Percentiles rank a stretch among this genome's conserved stretches.
phyloP scores from a whole-genome alignment of 768 basidiomycete genomes.

The Tricholoma matsutake region DNA sequence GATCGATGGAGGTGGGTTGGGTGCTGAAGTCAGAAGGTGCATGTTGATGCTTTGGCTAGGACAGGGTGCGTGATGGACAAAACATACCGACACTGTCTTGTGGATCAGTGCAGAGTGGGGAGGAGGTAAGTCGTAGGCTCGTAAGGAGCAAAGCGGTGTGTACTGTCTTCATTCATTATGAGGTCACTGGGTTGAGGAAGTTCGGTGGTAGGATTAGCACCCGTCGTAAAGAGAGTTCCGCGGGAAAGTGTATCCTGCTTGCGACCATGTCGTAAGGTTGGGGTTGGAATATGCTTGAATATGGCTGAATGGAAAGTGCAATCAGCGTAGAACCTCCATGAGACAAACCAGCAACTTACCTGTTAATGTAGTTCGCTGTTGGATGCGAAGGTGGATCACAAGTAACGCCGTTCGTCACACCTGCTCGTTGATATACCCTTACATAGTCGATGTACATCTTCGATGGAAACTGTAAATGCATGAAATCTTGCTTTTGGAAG shows the following conservation, averaged over 20 bases:
- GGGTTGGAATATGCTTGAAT: slow-evolving; percentile 65
- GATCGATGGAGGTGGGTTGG: neutral
- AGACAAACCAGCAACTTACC: slow-evolving; percentile 33
- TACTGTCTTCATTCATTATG: slow-evolving; percentile 9
- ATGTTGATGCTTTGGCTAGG: neutral
- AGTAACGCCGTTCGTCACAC: slow-evolving; percentile 61
- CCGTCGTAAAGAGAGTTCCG: slow-evolving; percentile 52
- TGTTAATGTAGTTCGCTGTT: slow-evolving; percentile 75
- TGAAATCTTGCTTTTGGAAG: slow-evolving; percentile 74
- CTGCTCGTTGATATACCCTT: slow-evolving; percentile 79
- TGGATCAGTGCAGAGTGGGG: neutral
- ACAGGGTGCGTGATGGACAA: neutral
- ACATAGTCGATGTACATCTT: slow-evolving; percentile 89
- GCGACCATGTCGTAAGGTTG: slow-evolving; percentile 83
- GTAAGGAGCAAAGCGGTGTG: neutral
- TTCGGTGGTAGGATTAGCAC: slow-evolving; percentile 26
- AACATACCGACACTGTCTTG: neutral
- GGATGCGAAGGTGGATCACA: slow-evolving; percentile 81
- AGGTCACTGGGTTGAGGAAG: slow-evolving; percentile 5
- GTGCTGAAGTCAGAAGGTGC: neutral
- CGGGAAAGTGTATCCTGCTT: slow-evolving; percentile 75
- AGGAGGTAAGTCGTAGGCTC: neutral
- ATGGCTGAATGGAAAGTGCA: slow-evolving; percentile 30
- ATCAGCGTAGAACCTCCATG: neutral
- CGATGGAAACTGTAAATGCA: slow-evolving; percentile 71